Base-by-base conservation (phyloP, 768 basidiomycete species). In the Pisolithus marmoratus region DNA sequence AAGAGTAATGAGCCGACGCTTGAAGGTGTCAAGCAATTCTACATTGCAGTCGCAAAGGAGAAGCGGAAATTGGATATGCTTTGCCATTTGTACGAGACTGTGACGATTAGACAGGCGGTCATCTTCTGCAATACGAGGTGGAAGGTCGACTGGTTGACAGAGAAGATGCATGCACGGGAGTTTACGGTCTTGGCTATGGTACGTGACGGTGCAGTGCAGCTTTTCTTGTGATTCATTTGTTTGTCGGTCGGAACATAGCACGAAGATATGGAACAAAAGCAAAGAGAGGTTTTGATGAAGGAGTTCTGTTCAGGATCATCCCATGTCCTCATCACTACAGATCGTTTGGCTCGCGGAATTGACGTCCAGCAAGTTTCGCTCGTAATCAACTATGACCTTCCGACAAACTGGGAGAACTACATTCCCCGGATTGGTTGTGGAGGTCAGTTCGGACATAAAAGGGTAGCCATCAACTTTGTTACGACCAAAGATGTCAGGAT, bases 11-110 rank as follows among this genome's bases (percentile, higher is more conserved):
- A 99, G 72, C 72, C 97, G 70, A 98, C 95, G 27, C 85, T 99
- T 50, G 95, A 99, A 72, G 95, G 94, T 87, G 95, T 96, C 81
- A 93, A 94, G 75, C 94, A 96, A 70, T 96, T 95, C 76, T 98
- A 94, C 74, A 94, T 98, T 63, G 95, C 95, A 46, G 95, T 98
- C 54, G 95, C 97, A 74, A 97, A 97, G 79, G 95, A 97, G 74
- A 95, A 97, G 62, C 98, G 94, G 95, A 98, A 98, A 73, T 77
- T 97, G 54, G 95, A 99, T 74, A 99, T 95, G 44, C 85, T 99
- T 37, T 97, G 91, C 74, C 95, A 99, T 79, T 81, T 99, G 48
- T 96, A 94, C 77, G 94, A 95, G 76, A 97, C 94, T 48, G 90
- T 98, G 55, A 97, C 95, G 63, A 97, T 99, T 74, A 97, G 95